These are phyloP conservation scores for Echites panduratus DNA, from an alignment of 257 asterid species.

Conservation along the genomic window DNA sequence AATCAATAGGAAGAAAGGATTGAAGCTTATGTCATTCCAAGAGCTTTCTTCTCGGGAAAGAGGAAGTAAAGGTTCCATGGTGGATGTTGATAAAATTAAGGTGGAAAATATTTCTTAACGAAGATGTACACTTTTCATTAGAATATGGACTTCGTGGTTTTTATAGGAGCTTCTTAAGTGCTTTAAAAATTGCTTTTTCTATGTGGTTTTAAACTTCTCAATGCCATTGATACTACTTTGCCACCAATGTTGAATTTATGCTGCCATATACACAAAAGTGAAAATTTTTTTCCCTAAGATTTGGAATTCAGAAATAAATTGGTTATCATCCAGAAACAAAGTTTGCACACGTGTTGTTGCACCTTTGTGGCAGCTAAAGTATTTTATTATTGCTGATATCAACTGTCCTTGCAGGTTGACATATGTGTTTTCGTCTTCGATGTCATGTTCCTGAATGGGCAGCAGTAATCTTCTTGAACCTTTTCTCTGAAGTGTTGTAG, in stretches of 20 bases:
- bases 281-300: neutral
- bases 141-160: neutral
- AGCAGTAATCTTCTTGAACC: slow-evolving; percentile 53
- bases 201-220: neutral
- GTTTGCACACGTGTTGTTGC: neutral
- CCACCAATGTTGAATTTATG: neutral
- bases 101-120: slow-evolving; percentile 20
- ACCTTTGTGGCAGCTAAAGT: neutral
- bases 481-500: slow-evolving; percentile 14
- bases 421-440: slow-evolving; percentile 81
- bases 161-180: neutral
- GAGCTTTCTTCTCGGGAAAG: slow-evolving; percentile 92
- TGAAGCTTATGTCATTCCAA: slow-evolving; percentile 85
- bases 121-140: neutral
- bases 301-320: neutral
- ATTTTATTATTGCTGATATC: slow-evolving; percentile 19
- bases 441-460: slow-evolving; percentile 78
- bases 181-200: neutral
- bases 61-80: slow-evolving; percentile 72
- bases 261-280: neutral
- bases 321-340: neutral
- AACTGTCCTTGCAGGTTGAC: slow-evolving; percentile 59
- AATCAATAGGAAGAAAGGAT: slow-evolving; percentile 58
- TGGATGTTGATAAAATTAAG: slow-evolving; percentile 69
- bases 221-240: neutral